Evolutionary conservation across 2,329 filamentous ascomycete species (phyloP), one percentile per base, ranked within the genome.

Genomic region (Cladorrhinum sp.): DNA sequence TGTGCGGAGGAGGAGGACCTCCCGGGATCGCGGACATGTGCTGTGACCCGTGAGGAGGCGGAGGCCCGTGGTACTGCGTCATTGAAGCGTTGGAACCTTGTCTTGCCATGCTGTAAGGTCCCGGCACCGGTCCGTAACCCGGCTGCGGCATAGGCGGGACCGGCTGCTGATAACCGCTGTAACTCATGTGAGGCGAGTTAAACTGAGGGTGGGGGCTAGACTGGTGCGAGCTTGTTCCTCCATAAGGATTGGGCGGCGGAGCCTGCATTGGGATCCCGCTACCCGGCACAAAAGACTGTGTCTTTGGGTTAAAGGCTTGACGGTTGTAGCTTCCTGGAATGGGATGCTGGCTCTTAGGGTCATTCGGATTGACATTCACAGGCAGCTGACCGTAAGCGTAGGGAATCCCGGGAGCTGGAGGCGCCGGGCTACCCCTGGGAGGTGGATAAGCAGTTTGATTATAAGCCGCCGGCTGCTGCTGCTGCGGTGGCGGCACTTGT

Each of bases 241-340:
- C 79, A 63, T 80, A 85, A 0, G 78, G 77, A 16, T 77, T 77
- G 8, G 65, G 76, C 5, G 79, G 77, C 18, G 63, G 77, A 2
- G 80, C 76, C 46, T 79, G 80, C 65, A 80, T 77, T 2, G 80
- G 76, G 28, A 82, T 79, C 24, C 79, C 77, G 64, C 74, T 79
- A 63, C 84, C 79, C 1, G 94, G 94, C 23, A 96, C 85, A 74
- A 98, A 97, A 0, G 93, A 90, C 71, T 96, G 91, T 16, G 91
- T 97, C 76, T 96, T 93, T 0, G 93, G 94, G 71, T 97, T 97
- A 78, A 98, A 97, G 12, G 89, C 86, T 68, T 92, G 91, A 61
- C 92, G 84, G 71, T 90, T 91, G 67, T 85, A 74, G 75, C 89
- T 95, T 36, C 91, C 91, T 14, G 92, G 91, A 60, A 96, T 86